phyloP scores from a whole-genome alignment of 805 yeast species.

The Yarrowia deformans region DNA sequence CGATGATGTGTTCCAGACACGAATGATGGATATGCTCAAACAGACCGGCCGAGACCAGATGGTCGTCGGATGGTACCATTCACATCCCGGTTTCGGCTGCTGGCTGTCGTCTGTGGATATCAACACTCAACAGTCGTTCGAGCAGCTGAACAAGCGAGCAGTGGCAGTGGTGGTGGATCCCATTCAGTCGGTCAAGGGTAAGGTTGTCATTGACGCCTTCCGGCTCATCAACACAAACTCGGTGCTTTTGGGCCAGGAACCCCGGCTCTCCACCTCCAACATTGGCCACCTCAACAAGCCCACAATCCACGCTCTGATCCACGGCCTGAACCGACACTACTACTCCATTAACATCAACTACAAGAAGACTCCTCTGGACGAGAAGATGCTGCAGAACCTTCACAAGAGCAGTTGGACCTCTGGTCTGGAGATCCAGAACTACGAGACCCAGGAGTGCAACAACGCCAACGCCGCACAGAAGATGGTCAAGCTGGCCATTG shows the following conservation, averaged over 20 bases:
- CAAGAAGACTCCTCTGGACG: constrained; percentile 89
- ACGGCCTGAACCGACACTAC: constrained; percentile 95
- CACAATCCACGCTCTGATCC: constrained; percentile 93
- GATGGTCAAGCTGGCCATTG: constrained; percentile 89
- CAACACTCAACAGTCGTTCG: constrained; percentile 96
- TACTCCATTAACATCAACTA: constrained; percentile 95
- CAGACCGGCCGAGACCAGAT: constrained; percentile 99
- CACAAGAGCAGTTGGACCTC: constrained; percentile 97
- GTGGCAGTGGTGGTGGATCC: constrained; percentile 99
- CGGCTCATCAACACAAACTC: constrained; percentile 88
- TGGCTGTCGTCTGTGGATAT: constrained; percentile 98
- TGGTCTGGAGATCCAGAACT: constrained; percentile 81
- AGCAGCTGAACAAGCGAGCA: constrained; percentile 91
- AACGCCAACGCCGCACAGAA: constrained; percentile 75
- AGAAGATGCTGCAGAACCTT: constrained; percentile 89
- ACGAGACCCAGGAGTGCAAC: constrained; percentile 74
- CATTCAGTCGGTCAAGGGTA: constrained; percentile 97
- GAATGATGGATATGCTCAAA: constrained; percentile 99
- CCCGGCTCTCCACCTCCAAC: constrained; percentile 96
- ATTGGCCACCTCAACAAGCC: constrained; percentile 96
- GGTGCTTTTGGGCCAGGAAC: constrained; percentile 95
- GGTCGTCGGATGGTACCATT: constrained; percentile 99
- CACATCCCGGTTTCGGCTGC: constrained; percentile 99
- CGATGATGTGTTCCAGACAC: constrained; percentile 97
- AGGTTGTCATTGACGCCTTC: constrained; percentile 98